phyloP scores from a whole-genome alignment of 805 yeast genomes.

The Monosporozyma unispora region DNA sequence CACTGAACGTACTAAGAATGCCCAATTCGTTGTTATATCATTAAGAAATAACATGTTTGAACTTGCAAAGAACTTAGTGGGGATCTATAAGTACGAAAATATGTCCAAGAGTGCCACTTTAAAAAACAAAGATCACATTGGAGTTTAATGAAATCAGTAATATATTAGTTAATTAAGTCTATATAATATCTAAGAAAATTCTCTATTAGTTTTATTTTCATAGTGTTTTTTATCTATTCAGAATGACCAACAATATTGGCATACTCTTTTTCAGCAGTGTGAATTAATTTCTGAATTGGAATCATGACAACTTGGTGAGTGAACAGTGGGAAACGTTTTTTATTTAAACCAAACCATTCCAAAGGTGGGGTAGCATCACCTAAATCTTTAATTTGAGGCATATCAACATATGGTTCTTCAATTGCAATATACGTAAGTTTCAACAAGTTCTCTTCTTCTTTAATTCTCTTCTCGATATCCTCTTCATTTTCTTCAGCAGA shows the following conservation, averaged over 20 bases:
- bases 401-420: conserved; percentile 71
- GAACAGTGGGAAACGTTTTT: conserved; percentile 75
- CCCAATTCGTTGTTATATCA: conserved; percentile 93
- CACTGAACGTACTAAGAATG: conserved; percentile 90
- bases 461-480: conserved; percentile 34
- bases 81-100: conserved; percentile 87
- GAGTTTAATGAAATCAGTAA: background rate
- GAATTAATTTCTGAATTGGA: conserved; percentile 63
- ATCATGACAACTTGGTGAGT: conserved; percentile 76
- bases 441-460: conserved; percentile 32
- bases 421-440: conserved; percentile 48
- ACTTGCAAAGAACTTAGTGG: conserved; percentile 86
- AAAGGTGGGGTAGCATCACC: conserved; percentile 97
- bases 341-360: conserved; percentile 95
- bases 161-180: background rate
- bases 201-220: background rate
- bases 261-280: conserved; percentile 47
- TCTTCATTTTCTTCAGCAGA: conserved; percentile 21
- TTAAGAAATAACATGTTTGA: conserved; percentile 97
- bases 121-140: conserved; percentile 44
- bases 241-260: conserved; percentile 36
- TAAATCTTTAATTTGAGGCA: conserved; percentile 81
- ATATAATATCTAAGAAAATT: background rate
- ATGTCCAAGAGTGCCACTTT: conserved; percentile 81
- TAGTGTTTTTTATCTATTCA: conserved; percentile 4